Base-by-base conservation (phyloP, 116 monocot genomes). In the Cymodocea nodosa region DNA sequence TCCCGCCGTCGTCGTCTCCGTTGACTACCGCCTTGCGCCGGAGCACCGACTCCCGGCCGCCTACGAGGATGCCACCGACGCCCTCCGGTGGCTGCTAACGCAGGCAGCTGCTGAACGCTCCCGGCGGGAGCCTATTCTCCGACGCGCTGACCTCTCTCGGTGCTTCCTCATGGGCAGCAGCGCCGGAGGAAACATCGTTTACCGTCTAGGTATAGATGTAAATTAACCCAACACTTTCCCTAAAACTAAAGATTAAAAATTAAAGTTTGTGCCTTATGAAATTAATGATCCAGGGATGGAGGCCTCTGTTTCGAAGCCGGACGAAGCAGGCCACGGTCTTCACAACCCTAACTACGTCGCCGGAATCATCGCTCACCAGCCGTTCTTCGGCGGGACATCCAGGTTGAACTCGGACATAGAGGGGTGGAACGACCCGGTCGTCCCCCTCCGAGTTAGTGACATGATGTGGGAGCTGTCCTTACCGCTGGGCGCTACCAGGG, bases 381-480 rank as follows among this genome's bases (percentile, higher is more conserved):
- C 69, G 5, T 78, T 51, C 65, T 65, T 73, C 4, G 78, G 69
- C 23, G 78, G 78, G 16, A 39, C 57, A 64, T 65, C 73, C 78
- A 17, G 18, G n/a, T n/a, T n/a, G n/a, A n/a, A 61, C 23, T 78
- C 78, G 52, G 78, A 78, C n/a, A n/a, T n/a, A 64, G 14, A 24
- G 25, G 35, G 44, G 16, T n/a, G 64, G 51, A 63, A 84, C 7
- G 82, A 82, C 71, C 17, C 4, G n/a, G 48, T 83, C 6, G n/a
- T 89, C 0, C 82, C 85, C 4, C 68, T 82, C 24, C 23, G 35
- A 4, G 75, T 77, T 19, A 77, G 59, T 39, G 80, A 89, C 53
- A 64, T 62, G 23, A 50, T 85, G 71, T 89, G 89, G 89, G 37
- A 77, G 51, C 73, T 85, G 14, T 56, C 82, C 11, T 70, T 89